A percentile compares a stretch with the other conserved stretches of the same genome.
phyloP scores from a whole-genome alignment of 257 asterid species.

The Fraxinus pennsylvanica region DNA sequence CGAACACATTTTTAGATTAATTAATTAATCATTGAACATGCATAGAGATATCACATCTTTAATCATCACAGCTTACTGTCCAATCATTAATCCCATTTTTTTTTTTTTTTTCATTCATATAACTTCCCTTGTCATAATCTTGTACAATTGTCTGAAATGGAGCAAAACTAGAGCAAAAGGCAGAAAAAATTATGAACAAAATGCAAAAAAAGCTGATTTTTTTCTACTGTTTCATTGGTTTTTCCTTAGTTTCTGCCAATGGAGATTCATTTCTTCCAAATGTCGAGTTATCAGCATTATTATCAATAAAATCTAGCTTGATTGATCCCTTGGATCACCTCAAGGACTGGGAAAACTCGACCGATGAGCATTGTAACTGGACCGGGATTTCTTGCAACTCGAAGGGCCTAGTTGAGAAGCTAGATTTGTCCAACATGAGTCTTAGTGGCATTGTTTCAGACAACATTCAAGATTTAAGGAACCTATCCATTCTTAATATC shows the following conservation, averaged over 20 bases:
- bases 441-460: constrained; percentile 62
- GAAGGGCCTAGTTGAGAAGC: constrained; percentile 46
- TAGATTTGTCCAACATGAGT: constrained; percentile 68
- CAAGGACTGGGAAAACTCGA: constrained; percentile 47
- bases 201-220: constrained; percentile 37
- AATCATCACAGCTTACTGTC: constrained; percentile 43
- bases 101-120: constrained; percentile 42
- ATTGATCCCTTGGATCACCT: constrained; percentile 55
- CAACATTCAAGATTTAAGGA: constrained; percentile 40
- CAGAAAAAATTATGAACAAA: constrained; percentile 17
- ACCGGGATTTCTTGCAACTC: constrained; percentile 62
- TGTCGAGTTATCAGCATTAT: constrained; percentile 45
- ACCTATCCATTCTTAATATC: constrained; percentile 44
- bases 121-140: constrained; percentile 32
- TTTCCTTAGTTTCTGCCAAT: constrained; percentile 46
- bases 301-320: constrained; percentile 52
- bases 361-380: constrained; percentile 52
- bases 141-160: constrained; percentile 36
- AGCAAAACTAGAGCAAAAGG: constrained; percentile 21
- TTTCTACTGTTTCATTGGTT: constrained; percentile 54
- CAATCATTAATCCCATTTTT: constrained; percentile 40
- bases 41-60: constrained; percentile 44
- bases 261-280: constrained; percentile 26
- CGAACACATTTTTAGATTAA: constrained; percentile 39
- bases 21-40: constrained; percentile 46